Conservation (phyloP, 2,329 filamentous ascomycete species). For the Colletotrichum agaves region DNA sequence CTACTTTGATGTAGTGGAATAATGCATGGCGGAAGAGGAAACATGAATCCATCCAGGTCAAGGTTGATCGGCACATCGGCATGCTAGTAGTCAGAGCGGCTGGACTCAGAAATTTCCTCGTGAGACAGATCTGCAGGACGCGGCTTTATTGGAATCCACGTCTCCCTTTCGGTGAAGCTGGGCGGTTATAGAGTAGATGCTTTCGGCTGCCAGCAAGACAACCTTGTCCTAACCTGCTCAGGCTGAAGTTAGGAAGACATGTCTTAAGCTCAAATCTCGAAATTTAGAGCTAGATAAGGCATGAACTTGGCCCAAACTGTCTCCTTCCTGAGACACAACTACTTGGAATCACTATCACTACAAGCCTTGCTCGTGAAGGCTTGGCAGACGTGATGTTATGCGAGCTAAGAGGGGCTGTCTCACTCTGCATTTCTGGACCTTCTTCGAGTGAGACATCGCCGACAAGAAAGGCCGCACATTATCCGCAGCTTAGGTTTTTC, state of each 20-base stretch:
- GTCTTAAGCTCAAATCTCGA: slow-evolving; percentile 9
- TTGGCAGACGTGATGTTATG: no score
- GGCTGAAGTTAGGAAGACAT: not conserved
- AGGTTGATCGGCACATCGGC: not conserved
- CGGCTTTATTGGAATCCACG: not conserved
- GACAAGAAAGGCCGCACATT: no score
- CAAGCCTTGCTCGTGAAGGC: no score
- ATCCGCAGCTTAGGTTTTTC: no score
- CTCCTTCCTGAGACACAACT: no score
- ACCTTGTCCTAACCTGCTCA: not conserved
- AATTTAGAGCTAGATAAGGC: slow-evolving; percentile 2
- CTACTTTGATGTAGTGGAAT: not conserved
- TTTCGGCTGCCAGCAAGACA: slow-evolving; percentile 4
- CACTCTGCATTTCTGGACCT: no score
- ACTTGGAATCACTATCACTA: no score
- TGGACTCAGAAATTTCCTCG: not conserved
- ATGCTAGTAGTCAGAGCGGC: not conserved
- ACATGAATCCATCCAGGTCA: not conserved
- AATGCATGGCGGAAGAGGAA: not conserved
- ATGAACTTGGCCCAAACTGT: not conserved
- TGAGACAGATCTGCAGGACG: slow-evolving; percentile 15
- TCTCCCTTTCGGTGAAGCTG: not conserved
- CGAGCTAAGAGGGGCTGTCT: no score
- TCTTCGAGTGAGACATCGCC: no score
- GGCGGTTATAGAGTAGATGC: not conserved